Evolutionary conservation across 1,284 basidiomycete species (phyloP).

Genomic region (Mycosarcoma maydis): DNA sequence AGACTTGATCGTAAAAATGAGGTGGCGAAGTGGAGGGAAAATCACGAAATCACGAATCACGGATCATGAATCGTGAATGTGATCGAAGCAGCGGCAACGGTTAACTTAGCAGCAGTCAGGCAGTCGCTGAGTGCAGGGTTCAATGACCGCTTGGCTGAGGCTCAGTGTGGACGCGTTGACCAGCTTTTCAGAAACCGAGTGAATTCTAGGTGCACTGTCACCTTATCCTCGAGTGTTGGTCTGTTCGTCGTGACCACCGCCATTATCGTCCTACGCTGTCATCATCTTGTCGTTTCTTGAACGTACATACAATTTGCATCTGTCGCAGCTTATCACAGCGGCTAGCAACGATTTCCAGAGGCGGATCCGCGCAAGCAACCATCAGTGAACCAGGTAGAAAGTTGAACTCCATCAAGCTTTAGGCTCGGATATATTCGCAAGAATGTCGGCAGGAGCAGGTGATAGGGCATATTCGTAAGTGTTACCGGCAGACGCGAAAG

Average conservation of each 20-base stretch:
- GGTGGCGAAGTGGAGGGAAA: conserved; percentile 1
- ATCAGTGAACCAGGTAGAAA: no score
- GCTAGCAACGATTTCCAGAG: no score
- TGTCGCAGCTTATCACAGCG: no score
- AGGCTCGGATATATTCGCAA: conserved; percentile 1
- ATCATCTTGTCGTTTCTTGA: background rate
- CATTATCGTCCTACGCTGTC: background rate
- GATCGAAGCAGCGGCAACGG: no score
- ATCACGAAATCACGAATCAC: no score
- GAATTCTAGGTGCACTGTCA: background rate
- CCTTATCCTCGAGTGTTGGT: conserved; percentile 15
- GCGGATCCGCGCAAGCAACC: no score
- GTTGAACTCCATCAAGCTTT: background rate
- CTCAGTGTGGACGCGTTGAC: conserved; percentile 32
- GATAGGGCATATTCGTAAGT: conserved; percentile 63
- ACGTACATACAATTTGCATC: background rate
- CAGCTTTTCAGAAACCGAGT: conserved; percentile 7
- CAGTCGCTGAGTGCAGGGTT: background rate
- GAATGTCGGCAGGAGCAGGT: conserved; percentile 63
- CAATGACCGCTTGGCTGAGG: background rate
- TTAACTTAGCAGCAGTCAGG: background rate
- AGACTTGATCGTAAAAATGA: no score
- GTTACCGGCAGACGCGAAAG: no score
- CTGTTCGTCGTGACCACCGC: background rate
- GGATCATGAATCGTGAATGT: no score